Evolutionary conservation across 2,329 filamentous ascomycete genomes (phyloP).

Genomic region (Eutypa lata): DNA sequence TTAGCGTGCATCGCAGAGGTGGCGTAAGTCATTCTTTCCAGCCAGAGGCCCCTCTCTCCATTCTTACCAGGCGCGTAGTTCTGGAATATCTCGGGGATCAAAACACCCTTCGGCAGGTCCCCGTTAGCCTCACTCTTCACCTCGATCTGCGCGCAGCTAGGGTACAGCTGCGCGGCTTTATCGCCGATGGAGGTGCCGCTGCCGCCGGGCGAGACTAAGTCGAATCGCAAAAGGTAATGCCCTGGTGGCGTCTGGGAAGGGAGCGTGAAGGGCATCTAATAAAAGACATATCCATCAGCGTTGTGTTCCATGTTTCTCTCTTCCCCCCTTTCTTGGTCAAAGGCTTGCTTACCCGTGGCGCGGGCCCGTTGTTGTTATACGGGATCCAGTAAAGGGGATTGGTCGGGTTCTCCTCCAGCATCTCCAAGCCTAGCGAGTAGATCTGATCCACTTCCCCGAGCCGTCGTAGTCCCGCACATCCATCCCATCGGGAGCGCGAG

Average conservation of each 20-base stretch:
- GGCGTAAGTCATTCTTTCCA: neutral
- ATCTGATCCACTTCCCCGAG: constrained; percentile 18
- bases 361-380: neutral
- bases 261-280: constrained; percentile 13
- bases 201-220: constrained; percentile 1
- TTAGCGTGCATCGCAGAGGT: neutral
- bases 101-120: constrained; percentile 4
- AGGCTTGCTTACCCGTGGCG: neutral
- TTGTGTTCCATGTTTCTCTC: too few relatives aligned
- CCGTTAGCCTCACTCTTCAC: constrained; percentile 4
- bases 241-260: constrained; percentile 14
- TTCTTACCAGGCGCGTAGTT: neutral
- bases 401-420: neutral
- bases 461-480: constrained; percentile 15
- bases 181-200: neutral
- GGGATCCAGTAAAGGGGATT: constrained; percentile 2
- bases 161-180: constrained; percentile 4
- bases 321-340: too few relatives aligned
- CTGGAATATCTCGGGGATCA: constrained; percentile 6
- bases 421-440: constrained; percentile 9
- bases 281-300: too few relatives aligned
- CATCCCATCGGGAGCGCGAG: constrained; percentile 9
- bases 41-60: neutral
- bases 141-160: constrained; percentile 7
- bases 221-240: constrained; percentile 12